phyloP scores from a whole-genome alignment of 345 rosid species.

The Rhodamnia argentea region DNA sequence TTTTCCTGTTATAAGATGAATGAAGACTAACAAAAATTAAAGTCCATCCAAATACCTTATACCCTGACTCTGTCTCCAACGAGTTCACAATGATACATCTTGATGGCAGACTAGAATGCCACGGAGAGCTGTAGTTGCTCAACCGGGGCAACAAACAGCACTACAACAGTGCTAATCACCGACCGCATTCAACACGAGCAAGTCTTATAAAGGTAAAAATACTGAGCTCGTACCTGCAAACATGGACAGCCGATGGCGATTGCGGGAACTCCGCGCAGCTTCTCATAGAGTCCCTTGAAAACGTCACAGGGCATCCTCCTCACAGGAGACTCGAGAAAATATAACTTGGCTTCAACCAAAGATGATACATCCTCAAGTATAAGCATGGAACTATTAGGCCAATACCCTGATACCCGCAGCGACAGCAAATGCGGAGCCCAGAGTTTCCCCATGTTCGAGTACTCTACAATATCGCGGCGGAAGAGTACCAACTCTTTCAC shows the following conservation, averaged over 20 bases:
- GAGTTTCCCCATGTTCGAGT: background rate
- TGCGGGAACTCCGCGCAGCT: background rate
- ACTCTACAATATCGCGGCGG: background rate
- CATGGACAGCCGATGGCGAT: background rate
- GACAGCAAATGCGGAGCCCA: background rate
- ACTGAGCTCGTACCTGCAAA: background rate
- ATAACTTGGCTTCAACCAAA: background rate
- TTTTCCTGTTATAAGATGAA: background rate
- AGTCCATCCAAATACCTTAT: background rate
- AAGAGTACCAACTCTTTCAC: background rate
- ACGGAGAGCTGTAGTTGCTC: background rate
- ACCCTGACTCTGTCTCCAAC: background rate
- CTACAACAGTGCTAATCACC: background rate
- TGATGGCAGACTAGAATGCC: background rate
- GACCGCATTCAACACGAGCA: background rate
- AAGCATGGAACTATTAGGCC: background rate
- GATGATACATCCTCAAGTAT: background rate
- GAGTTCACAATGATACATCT: background rate
- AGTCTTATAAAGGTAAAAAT: background rate
- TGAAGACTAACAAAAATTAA: background rate
- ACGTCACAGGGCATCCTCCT: background rate
- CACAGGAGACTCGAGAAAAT: background rate
- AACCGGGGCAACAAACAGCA: background rate
- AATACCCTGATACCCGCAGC: background rate
- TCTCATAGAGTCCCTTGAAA: background rate